Percentiles rank a stretch among this genome's conserved stretches.
phyloP scores from a whole-genome alignment of 805 yeast genomes.

The Cephaloascus fragrans region DNA sequence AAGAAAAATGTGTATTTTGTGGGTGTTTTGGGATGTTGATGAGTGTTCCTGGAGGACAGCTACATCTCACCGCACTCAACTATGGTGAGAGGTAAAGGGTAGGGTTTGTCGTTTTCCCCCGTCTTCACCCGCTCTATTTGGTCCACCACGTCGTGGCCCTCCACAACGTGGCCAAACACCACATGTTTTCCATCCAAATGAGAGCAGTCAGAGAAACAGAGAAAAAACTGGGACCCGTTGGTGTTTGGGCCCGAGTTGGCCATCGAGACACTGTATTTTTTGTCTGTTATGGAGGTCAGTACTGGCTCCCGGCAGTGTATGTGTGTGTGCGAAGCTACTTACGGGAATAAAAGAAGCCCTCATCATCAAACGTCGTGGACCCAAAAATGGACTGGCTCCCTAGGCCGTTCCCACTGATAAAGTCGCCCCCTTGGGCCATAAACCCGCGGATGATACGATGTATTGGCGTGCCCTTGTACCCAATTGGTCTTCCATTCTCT shows the following conservation, averaged over 20 bases:
- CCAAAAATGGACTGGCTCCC: constrained; percentile 35
- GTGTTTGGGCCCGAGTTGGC: constrained; percentile 35
- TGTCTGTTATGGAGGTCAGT: constrained; percentile 8
- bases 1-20: too few species aligned
- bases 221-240: constrained; percentile 38
- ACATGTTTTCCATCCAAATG: constrained; percentile 38
- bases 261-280: constrained; percentile 20
- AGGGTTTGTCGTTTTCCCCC: constrained; percentile 16
- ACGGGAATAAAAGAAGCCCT: constrained; percentile 20
- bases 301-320: not conserved
- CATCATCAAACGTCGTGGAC: constrained; percentile 30
- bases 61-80: constrained; percentile 26
- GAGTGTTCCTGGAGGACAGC: too few species aligned
- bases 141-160: constrained; percentile 25
- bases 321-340: constrained; percentile 5
- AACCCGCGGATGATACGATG: constrained; percentile 34
- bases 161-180: constrained; percentile 38
- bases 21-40: too few species aligned
- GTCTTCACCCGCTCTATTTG: constrained; percentile 16
- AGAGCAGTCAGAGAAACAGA: constrained; percentile 18
- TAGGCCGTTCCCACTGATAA: constrained; percentile 31
- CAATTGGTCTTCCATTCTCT: constrained; percentile 26
- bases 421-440: constrained; percentile 33
- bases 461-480: constrained; percentile 27
- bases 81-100: constrained; percentile 13